Evolutionary conservation across 768 basidiomycete genomes (phyloP), one percentile per base, ranked within the genome.

Genomic region (Mycena albidolilacea): DNA sequence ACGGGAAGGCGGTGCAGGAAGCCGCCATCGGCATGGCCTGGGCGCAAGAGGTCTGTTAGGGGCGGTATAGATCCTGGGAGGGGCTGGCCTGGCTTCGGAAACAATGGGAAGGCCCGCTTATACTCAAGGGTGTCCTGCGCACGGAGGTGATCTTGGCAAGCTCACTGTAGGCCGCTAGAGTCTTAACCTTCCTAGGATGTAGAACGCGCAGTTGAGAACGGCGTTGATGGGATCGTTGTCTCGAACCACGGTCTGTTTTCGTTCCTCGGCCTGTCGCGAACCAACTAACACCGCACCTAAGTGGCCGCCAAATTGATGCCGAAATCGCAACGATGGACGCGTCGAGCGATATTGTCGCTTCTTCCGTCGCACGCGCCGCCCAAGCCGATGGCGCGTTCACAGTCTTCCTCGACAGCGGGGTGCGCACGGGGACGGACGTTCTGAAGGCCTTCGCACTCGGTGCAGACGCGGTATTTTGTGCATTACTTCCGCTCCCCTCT

Each of bases 391-490:
- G 48, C 19, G n/a, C 19, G 17, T 50, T 50, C 48, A 50, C 48
- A 19, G 48, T 50, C 48, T 50, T 50, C 48, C 48, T 50, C 48
- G 48, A 50, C 48, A 50, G 48, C n/a, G 48, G 48, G 48, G 48
- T 50, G 48, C 48, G 48, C 48, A 50, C 48, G 48, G 48, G 48
- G 19, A 50, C 48, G n/a, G 48, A 50, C 15, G 48, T 50, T 19
- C 48, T 50, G 19, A 50, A 50, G 15, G 48, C 48, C 4, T 3
- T 50, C 5, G 48, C 19, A 50, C 48, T 50, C 7, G 48, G 48
- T 50, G 48, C 48, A 50, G 19, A 50, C 19, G 48, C 48, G 19
- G 48, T 50, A 1, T 50, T 50, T 19, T 9, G 48, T 50, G 9
- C 12, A 17, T 50, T 50, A 7, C 48, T 50, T n/a, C 19, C 19